These are phyloP conservation scores for Penicillium egyptiacum DNA, from an alignment of 495 filamentous ascomycete species.

Conservation along the genomic window DNA sequence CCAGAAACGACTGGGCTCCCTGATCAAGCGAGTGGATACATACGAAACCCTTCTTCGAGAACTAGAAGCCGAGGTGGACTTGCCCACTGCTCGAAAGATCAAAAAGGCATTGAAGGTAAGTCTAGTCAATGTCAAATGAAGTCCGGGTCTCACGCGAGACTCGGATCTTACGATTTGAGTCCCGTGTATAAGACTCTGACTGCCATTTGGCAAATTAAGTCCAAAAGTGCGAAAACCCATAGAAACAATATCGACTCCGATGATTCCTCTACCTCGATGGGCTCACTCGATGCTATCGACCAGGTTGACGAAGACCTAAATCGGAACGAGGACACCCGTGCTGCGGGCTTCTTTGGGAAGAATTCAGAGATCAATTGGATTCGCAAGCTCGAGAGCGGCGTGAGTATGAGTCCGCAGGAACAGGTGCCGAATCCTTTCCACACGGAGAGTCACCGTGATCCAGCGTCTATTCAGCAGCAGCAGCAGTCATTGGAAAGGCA, in stretches of 20 bases:
- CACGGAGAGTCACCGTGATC: background rate
- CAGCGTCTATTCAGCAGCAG: background rate
- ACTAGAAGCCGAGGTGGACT: conserved; percentile 36
- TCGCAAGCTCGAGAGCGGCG: conserved; percentile 41
- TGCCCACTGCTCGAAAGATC: conserved; percentile 32
- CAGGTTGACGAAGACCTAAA: conserved; percentile 59
- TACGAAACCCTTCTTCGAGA: conserved; percentile 47
- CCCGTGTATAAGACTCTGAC: conserved; percentile 6
- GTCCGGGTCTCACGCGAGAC: background rate
- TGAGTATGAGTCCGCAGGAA: conserved; percentile 7
- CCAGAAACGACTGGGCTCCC: conserved; percentile 45
- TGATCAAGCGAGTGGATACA: conserved; percentile 44
- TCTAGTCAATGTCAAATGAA: background rate
- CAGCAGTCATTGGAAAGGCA: conserved; percentile 6
- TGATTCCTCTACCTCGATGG: conserved; percentile 42
- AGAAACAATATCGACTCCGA: conserved; percentile 16
- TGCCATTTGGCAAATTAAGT: background rate
- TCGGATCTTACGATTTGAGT: conserved; percentile 5
- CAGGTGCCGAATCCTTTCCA: background rate
- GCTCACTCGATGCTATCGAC: conserved; percentile 60
- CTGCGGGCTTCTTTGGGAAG: conserved; percentile 62
- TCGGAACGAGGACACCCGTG: conserved; percentile 46
- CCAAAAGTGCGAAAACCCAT: conserved; percentile 8
- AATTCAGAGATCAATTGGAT: conserved; percentile 64
- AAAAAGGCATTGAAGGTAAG: conserved; percentile 37